Percentiles rank a stretch among this genome's conserved stretches.
Conservation (phyloP, 164 flowering plant genomes). For the Paratinospora sagittata region DNA sequence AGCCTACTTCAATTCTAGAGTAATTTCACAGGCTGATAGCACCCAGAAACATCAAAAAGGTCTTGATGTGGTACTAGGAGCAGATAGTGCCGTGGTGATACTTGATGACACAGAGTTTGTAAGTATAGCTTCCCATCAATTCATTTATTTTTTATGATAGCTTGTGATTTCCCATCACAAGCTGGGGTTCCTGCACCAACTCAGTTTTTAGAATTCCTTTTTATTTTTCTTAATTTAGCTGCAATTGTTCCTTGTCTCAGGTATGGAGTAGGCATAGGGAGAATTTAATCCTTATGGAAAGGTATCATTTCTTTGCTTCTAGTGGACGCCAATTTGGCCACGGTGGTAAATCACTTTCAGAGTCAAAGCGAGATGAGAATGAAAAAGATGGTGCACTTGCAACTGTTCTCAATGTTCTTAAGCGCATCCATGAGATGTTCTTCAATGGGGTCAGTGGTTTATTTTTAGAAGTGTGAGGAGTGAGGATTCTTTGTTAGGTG, state of each 20-base stretch:
- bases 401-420: slow-evolving; percentile 53
- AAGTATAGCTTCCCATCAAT: slow-evolving; percentile 18
- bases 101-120: slow-evolving; percentile 88
- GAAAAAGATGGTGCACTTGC: slow-evolving; percentile 76
- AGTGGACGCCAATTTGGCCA: slow-evolving; percentile 60
- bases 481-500: background rate
- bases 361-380: slow-evolving; percentile 64
- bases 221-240: background rate
- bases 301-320: slow-evolving; percentile 81
- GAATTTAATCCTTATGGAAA: slow-evolving; percentile 76
- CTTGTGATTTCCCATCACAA: too few species aligned
- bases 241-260: slow-evolving; percentile 24
- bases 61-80: slow-evolving; percentile 77
- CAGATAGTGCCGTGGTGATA: slow-evolving; percentile 67
- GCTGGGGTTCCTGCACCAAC: background rate
- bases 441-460: slow-evolving; percentile 43
- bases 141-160: too few species aligned
- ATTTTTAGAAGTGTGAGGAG: background rate
- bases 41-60: slow-evolving; percentile 69
- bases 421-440: slow-evolving; percentile 46
- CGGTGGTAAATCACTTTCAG: slow-evolving; percentile 47
- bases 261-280: slow-evolving; percentile 75
- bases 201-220: background rate
- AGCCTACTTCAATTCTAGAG: slow-evolving; percentile 50
- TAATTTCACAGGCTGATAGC: slow-evolving; percentile 73